phyloP scores from a whole-genome alignment of 352 stramenopile species.

The Globisporangium mamillatum region DNA sequence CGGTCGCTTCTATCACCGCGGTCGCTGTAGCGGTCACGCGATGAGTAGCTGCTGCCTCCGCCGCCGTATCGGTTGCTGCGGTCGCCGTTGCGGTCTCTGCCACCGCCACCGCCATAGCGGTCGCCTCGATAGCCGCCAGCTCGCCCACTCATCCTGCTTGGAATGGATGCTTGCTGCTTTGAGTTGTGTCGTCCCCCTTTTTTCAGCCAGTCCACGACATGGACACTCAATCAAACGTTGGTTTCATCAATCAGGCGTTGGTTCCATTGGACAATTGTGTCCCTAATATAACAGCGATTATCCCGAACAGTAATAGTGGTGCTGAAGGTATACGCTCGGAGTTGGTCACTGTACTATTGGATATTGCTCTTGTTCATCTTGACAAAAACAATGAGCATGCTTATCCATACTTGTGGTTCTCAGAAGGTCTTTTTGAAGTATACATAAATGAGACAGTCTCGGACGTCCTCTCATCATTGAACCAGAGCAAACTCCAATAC shows the following conservation, averaged over 20 bases:
- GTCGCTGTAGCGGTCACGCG: conserved; percentile 24
- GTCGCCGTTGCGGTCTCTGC: conserved; percentile 21
- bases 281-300: background rate
- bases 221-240: background rate
- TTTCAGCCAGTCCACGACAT: background rate
- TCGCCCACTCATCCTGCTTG: conserved; percentile 20
- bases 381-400: too few relatives aligned
- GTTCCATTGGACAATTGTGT: background rate
- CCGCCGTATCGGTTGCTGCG: conserved; percentile 17
- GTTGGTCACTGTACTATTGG: background rate
- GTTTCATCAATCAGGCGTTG: background rate
- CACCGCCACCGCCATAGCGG: conserved; percentile 14
- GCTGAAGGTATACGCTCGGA: background rate
- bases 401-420: too few relatives aligned
- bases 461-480: too few relatives aligned
- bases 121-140: conserved; percentile 25
- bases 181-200: background rate
- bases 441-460: too few relatives aligned
- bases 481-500: too few relatives aligned
- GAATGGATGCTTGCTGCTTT: background rate
- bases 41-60: conserved; percentile 29
- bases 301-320: too few relatives aligned
- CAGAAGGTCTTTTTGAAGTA: too few relatives aligned
- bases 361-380: too few relatives aligned
- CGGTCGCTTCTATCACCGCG: conserved; percentile 17